Base-by-base conservation (phyloP, 2,329 filamentous ascomycete genomes). In the Plenodomus biglobosus region DNA sequence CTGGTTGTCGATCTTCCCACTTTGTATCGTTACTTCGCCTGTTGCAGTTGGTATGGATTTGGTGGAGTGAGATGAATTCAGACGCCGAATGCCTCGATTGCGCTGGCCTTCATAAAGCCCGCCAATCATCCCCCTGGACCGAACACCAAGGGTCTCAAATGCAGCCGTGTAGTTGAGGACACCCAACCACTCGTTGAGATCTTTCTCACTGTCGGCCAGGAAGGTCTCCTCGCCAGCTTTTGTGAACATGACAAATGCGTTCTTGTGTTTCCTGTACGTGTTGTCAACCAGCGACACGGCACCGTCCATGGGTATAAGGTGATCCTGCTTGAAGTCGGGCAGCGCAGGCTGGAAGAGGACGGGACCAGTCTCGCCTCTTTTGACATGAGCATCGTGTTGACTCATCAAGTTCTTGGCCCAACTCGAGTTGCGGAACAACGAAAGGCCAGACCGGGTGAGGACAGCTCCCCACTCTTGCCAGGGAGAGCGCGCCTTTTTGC, bases 381-480 rank as follows among this genome's bases (percentile, higher is more conserved):
- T 94, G 59, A 90, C 79, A 62, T 96, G 90, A 11, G 80, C 78
- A 38, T 96, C 91, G 66, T 92, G 86, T 68, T 99, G 94, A 55
- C 88, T 83, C 76, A 97, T 91, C 55, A 99, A 74, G 49, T 82
- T 88, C 72, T 96, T 97, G 27, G 95, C 85, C 92, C 94, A 99
- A 17, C 85, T 80, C 4, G 90, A 87, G 68, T 97, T 96, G 48
- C 90, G 86, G 76, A 97, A 99, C 71, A 99, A 90, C 71, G 96
- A 99, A 7, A 99, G 81, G 65, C 96, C 92, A 5, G 94, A 95
- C n/a, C 92, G 90, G 0, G 94, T 99, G 22, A 99, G 80, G 49
- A 99, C 88, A 19, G 91, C 94, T 43, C 94, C 94, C 94, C 94
- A 99, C 79, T 99, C 94, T 68, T 96, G 92, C 94, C 94, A 99